phyloP scores from a whole-genome alignment of 2,329 filamentous ascomycete species.

The Fusarium robinianum region DNA sequence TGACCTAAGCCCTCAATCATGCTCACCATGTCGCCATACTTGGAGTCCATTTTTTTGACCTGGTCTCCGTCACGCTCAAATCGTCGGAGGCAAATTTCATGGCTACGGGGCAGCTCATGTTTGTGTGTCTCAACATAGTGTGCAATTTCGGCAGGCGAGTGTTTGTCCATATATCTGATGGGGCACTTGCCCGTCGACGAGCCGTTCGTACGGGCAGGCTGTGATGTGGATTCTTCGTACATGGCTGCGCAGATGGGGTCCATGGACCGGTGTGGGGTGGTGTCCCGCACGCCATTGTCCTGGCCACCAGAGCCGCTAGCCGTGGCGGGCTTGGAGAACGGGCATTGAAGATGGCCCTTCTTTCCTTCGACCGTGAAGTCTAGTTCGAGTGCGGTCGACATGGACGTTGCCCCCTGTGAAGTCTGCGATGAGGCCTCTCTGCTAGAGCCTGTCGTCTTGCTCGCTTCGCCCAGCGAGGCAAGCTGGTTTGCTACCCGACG shows the following conservation, averaged over 20 bases:
- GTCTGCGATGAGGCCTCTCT: slow-evolving; percentile 53
- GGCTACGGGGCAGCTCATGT: slow-evolving; percentile 89
- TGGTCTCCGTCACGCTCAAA: slow-evolving; percentile 87
- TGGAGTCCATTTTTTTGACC: slow-evolving; percentile 86
- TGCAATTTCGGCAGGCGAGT: slow-evolving; percentile 90
- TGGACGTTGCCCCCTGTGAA: slow-evolving; percentile 56
- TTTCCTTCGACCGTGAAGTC: slow-evolving; percentile 89
- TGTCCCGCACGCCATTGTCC: slow-evolving; percentile 41
- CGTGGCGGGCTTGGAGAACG: slow-evolving; percentile 63
- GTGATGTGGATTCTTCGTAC: slow-evolving; percentile 63
- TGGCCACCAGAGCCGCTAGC: slow-evolving; percentile 36
- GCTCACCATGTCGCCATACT: slow-evolving; percentile 88
- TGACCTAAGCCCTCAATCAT: slow-evolving; percentile 92
- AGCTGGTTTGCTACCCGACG: slow-evolving; percentile 61
- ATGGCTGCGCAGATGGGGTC: slow-evolving; percentile 69
- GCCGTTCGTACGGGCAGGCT: slow-evolving; percentile 52
- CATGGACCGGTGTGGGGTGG: slow-evolving; percentile 53
- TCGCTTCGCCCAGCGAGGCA: slow-evolving; percentile 53
- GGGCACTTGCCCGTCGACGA: slow-evolving; percentile 73
- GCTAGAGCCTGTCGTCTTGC: slow-evolving; percentile 57
- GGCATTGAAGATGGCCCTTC: slow-evolving; percentile 78
- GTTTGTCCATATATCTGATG: slow-evolving; percentile 89
- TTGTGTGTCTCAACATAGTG: slow-evolving; percentile 95
- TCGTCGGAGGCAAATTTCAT: slow-evolving; percentile 87
- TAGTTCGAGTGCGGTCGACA: slow-evolving; percentile 74